Evolutionary conservation across 139 green algal genomes (phyloP), one percentile per base, ranked within the genome.

Genomic region (Chlamydomonas eustigma): DNA sequence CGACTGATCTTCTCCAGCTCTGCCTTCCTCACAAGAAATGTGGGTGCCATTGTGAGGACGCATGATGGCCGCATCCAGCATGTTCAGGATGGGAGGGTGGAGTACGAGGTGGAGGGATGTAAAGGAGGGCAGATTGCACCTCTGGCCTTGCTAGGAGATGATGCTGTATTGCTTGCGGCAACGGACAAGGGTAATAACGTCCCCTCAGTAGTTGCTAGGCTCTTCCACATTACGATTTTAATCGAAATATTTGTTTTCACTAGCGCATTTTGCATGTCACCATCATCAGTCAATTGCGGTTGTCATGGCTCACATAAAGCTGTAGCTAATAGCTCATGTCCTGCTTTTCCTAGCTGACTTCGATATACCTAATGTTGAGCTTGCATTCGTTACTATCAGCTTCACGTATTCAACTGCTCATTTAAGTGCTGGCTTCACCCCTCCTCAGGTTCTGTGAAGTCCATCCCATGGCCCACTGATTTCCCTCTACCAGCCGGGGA

Each of bases 61-160:
- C n/a, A 76, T 18, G 76, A 87, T 37, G 80, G 80, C 50, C 71
- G 78, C 4, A 37, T 84, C 2, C 82, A 83, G 68, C 78, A 84
- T 51, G 32, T 87, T 2, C 28, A 65, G 33, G 75, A 39, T 31
- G 44, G 78, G 1, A 34, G 2, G 50, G 44, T 81, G 44, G 2
- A 80, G 51, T 66, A 35, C 25, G 65, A n/a, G 64, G 33, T 79
- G 24, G 4, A 74, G 68, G 51, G 30, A 22, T 37, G 34, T 1
- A 58, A 31, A 67, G 34, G 75, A 32, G 44, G 75, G 25, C 66
- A 78, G 1, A 37, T 22, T 32, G 63, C 74, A 44, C 64, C 82
- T 6, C 6, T 81, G 34, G 76, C 35, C 22, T 67, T 86, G 63
- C 32, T 85, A 32, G 74, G 65, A 2, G 80, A 80, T 33, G 74